Evolutionary conservation across 140 eudicot species (phyloP).

Genomic region (Cichorium intybus): DNA sequence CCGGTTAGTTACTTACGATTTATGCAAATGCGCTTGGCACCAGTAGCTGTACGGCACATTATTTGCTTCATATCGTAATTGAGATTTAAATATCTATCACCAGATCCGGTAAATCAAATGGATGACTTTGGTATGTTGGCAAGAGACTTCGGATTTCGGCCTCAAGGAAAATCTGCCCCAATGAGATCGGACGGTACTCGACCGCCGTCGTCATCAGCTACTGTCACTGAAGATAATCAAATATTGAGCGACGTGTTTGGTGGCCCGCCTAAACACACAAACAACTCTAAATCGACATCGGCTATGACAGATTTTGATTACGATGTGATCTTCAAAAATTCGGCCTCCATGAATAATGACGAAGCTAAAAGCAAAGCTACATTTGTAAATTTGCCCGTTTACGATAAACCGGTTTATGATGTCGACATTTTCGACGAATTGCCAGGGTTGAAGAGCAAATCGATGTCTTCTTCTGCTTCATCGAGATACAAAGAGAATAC

Average conservation of each 20-base stretch:
- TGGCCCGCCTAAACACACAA: slow-evolving; percentile 45
- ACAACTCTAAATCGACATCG: slow-evolving; percentile 22
- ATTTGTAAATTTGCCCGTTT: slow-evolving; percentile 50
- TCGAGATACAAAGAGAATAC: slow-evolving; percentile 40
- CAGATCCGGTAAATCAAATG: slow-evolving; percentile 41
- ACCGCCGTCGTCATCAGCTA: slow-evolving; percentile 20
- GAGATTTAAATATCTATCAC: not conserved
- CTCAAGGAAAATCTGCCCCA: slow-evolving; percentile 73
- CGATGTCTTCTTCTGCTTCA: slow-evolving; percentile 25
- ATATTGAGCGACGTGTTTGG: slow-evolving; percentile 49
- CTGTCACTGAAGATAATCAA: slow-evolving; percentile 29
- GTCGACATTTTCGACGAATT: slow-evolving; percentile 61
- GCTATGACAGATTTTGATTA: slow-evolving; percentile 48
- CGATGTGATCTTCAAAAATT: slow-evolving; percentile 48
- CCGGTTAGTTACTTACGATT: slow-evolving; percentile 8
- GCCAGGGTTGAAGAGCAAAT: slow-evolving; percentile 57
- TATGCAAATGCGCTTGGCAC: not conserved
- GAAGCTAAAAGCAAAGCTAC: slow-evolving; percentile 23
- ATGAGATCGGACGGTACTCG: too few relatives aligned
- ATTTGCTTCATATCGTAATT: not conserved
- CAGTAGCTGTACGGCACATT: not conserved
- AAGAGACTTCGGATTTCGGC: slow-evolving; percentile 51
- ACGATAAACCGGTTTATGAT: slow-evolving; percentile 70
- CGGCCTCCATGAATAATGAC: slow-evolving; percentile 10
- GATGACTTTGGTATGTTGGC: slow-evolving; percentile 64